Conservation (phyloP, 495 filamentous ascomycete species). For the Aspergillus egyptiacus region DNA sequence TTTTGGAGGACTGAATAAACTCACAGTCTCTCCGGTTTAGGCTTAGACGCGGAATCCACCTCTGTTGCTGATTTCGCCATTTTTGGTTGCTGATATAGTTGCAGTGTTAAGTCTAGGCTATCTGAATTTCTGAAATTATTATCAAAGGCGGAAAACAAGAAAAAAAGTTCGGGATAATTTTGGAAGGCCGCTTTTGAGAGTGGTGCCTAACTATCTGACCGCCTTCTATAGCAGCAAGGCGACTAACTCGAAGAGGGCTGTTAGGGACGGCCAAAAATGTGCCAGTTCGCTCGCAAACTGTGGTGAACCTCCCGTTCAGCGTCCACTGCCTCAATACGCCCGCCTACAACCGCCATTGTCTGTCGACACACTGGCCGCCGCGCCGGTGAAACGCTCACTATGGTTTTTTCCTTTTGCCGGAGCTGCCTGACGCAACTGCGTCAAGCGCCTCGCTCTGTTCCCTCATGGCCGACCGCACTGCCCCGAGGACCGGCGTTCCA, state of each 20-base stretch:
- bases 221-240: constrained; percentile 12
- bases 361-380: constrained; percentile 32
- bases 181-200: constrained; percentile 17
- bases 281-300: constrained; percentile 17
- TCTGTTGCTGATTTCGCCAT: constrained; percentile 26
- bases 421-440: constrained; percentile 55
- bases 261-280: constrained; percentile 33
- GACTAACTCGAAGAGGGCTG: constrained; percentile 23
- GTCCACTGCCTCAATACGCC: constrained; percentile 22
- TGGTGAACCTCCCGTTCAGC: constrained; percentile 15
- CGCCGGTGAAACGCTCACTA: constrained; percentile 37
- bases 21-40: constrained; percentile 43
- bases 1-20: constrained; percentile 1
- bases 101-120: not conserved
- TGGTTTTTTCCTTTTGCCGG: constrained; percentile 65
- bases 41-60: constrained; percentile 16
- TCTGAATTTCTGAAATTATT: not conserved
- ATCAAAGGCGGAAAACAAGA: constrained; percentile 16
- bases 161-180: constrained; percentile 26
- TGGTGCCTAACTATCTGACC: constrained; percentile 6
- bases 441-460: constrained; percentile 42
- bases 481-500: constrained; percentile 41
- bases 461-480: constrained; percentile 31
- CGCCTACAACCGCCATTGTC: constrained; percentile 27
- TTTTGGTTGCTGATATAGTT: constrained; percentile 14